Percentiles rank a stretch among this genome's conserved stretches.
These are phyloP conservation scores for Solanum chilense DNA, from an alignment of 257 asterid genomes.

Conservation along the genomic window DNA sequence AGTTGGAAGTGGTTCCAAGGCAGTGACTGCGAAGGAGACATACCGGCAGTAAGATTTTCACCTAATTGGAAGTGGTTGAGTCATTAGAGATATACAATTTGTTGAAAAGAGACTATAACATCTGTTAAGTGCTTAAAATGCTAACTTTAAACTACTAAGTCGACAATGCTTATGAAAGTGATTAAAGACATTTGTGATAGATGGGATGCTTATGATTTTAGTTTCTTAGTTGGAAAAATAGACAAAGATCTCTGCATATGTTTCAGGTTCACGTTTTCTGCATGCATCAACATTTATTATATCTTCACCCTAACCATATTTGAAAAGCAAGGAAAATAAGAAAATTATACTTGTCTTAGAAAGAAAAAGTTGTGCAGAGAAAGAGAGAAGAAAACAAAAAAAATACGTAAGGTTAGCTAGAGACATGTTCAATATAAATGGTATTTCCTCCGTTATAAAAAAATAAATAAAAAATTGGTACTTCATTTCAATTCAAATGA, in stretches of 20 bases:
- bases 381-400: not conserved
- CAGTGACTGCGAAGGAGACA: not conserved
- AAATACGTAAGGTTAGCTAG: not conserved
- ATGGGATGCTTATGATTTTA: not conserved
- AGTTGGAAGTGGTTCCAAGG: not conserved
- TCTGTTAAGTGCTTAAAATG: not conserved
- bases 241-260: not conserved
- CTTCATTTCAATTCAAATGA: not conserved
- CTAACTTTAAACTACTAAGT: not conserved
- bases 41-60: not conserved
- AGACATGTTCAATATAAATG: not conserved
- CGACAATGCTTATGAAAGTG: not conserved
- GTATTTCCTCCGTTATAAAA: not conserved
- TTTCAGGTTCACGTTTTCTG: not conserved
- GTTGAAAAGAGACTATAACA: not conserved
- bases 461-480: not conserved
- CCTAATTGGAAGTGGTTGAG: not conserved
- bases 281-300: not conserved
- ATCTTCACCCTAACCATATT: not conserved
- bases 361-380: not conserved
- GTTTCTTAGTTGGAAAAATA: not conserved
- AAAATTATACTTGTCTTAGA: not conserved
- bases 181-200: not conserved
- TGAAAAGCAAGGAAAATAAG: not conserved
- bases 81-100: not conserved